Conservation (phyloP, 2,329 filamentous ascomycete species). For the Colletotrichum cereale region DNA sequence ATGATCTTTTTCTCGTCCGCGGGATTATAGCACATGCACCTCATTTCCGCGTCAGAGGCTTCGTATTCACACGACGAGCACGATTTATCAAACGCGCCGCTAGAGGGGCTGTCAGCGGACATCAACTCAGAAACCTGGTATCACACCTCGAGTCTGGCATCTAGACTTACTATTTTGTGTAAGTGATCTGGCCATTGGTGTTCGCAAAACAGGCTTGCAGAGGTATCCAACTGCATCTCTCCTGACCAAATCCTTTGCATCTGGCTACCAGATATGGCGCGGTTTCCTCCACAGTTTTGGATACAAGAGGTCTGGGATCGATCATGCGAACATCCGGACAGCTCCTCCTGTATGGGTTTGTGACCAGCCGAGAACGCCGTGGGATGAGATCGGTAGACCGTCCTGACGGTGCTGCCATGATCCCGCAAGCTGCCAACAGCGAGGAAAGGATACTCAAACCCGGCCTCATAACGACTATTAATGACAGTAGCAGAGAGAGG, state of each 20-base stretch:
- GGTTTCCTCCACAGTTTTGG: neutral
- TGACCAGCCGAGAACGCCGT: neutral
- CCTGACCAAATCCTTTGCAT: neutral
- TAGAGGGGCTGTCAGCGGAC: neutral
- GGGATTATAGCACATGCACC: neutral
- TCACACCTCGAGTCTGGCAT: neutral
- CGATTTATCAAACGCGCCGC: neutral
- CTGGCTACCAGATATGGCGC: slow-evolving; percentile 2
- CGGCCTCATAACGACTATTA: neutral
- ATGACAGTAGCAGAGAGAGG: neutral
- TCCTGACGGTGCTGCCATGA: neutral
- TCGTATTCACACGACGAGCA: neutral
- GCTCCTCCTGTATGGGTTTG: neutral
- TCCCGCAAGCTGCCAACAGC: neutral
- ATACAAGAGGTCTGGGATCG: neutral
- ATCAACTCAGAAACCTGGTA: neutral
- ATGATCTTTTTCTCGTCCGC: neutral
- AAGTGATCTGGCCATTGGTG: neutral
- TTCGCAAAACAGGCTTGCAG: neutral
- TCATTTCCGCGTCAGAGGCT: neutral
- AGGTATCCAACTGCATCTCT: slow-evolving; percentile 6
- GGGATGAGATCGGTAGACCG: neutral
- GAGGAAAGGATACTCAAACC: neutral
- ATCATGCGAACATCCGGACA: neutral
- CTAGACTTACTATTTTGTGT: neutral